Conservation (phyloP, 176 grass and related monocot genomes). For the Cenchrus fungigraminus region DNA sequence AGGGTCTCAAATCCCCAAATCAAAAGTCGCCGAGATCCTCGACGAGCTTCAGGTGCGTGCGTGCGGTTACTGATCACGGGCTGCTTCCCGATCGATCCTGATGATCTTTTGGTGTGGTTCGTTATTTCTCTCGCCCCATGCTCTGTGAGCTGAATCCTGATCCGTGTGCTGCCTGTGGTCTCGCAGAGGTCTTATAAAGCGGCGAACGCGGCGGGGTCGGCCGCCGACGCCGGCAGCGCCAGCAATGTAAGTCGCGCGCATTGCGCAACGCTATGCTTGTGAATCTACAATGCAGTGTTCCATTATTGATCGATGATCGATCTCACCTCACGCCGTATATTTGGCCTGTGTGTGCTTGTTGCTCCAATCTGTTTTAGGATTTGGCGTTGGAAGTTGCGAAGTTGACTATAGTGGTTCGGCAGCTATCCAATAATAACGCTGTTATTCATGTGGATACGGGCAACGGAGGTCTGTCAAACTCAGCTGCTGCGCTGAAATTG, state of each 20-base stretch:
- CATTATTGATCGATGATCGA: neutral
- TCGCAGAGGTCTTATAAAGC: conserved; percentile 39
- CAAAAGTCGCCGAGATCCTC: conserved; percentile 49
- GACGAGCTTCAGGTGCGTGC: conserved; percentile 59
- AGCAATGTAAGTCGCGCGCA: neutral
- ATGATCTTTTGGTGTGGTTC: neutral
- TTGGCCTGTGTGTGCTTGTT: neutral
- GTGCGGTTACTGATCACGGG: neutral
- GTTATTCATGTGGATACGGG: conserved; percentile 50
- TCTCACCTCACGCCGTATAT: neutral
- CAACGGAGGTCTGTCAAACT: conserved; percentile 46
- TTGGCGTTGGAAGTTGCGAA: conserved; percentile 26
- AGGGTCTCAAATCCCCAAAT: neutral
- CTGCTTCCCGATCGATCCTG: neutral
- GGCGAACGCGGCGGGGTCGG: neutral
- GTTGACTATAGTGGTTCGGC: conserved; percentile 40
- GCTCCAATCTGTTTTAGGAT: conserved; percentile 4
- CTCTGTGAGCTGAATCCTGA: neutral
- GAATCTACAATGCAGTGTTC: neutral
- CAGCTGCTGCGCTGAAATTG: neutral
- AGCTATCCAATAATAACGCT: conserved; percentile 23
- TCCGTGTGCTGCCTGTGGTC: neutral
- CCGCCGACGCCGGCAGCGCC: neutral
- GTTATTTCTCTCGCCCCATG: neutral
- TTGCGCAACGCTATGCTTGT: neutral